phyloP scores from a whole-genome alignment of 192 early-diverging fungal genomes.

The Coemansia sp. region DNA sequence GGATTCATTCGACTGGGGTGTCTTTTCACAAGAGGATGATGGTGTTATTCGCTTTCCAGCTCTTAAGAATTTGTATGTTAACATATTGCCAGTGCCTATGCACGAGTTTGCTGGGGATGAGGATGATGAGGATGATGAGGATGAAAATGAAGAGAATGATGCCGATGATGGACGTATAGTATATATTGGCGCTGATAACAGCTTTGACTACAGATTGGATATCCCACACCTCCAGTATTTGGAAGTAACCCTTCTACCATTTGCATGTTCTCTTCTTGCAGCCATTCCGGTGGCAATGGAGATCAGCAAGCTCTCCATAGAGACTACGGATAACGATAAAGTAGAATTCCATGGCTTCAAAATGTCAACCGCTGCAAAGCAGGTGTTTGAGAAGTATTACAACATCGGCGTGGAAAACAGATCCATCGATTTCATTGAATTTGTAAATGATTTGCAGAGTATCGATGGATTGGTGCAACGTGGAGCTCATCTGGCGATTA shows the following conservation, averaged over 20 bases:
- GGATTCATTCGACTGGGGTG: background rate
- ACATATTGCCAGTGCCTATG: no score
- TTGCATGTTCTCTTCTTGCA: background rate
- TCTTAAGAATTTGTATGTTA: background rate
- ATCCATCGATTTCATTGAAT: background rate
- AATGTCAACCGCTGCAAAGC: background rate
- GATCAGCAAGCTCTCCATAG: background rate
- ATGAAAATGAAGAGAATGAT: background rate
- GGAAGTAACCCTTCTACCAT: background rate
- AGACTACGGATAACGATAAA: background rate
- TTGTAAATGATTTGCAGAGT: background rate
- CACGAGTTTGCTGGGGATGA: background rate
- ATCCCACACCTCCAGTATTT: background rate
- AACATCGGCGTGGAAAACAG: background rate
- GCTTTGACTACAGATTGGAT: background rate
- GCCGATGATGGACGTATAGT: background rate
- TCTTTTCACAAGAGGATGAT: background rate
- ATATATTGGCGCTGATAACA: background rate
- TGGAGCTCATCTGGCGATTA: background rate
- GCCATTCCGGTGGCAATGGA: background rate
- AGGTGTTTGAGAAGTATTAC: constrained; percentile 1
- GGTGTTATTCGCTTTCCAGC: background rate
- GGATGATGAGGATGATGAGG: no score
- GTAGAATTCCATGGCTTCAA: background rate
- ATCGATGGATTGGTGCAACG: background rate